Evolutionary conservation across 1,139 yeast species (phyloP).

Genomic region (Kodamaea ohmeri): DNA sequence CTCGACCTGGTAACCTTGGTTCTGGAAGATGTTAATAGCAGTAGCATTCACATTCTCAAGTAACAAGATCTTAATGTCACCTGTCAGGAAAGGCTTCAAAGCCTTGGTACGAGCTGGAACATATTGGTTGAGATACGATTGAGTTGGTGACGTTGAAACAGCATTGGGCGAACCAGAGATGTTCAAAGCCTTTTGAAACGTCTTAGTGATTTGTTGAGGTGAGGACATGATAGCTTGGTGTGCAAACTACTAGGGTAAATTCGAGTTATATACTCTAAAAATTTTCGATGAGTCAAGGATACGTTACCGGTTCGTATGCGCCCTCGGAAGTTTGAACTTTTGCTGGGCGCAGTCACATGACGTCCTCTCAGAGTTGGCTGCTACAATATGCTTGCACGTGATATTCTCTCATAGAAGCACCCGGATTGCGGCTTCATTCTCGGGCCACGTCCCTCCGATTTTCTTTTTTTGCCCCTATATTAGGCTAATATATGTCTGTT

Average conservation of each 20-base stretch:
- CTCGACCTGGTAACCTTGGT: conserved; percentile 96
- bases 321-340: background rate
- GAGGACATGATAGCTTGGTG: conserved; percentile 45
- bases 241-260: conserved; percentile 1
- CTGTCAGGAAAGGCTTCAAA: conserved; percentile 84
- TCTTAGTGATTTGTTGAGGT: conserved; percentile 64
- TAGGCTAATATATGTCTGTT: no score
- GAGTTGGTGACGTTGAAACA: conserved; percentile 73
- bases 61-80: conserved; percentile 86
- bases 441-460: conserved; percentile 2
- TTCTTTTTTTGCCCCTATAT: conserved; percentile 1
- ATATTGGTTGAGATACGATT: conserved; percentile 48
- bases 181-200: conserved; percentile 54
- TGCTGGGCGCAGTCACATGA: background rate
- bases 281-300: conserved; percentile 12
- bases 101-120: conserved; percentile 55
- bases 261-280: conserved; percentile 2
- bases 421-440: background rate
- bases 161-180: conserved; percentile 61
- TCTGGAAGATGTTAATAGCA: conserved; percentile 79
- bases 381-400: background rate
- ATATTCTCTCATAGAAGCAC: conserved; percentile 1
- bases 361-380: background rate
- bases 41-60: conserved; percentile 92
- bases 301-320: no score